Evolutionary conservation across 352 stramenopile species (phyloP), one percentile per base, ranked within the genome.

Genomic region (Pythium myriotylum): DNA sequence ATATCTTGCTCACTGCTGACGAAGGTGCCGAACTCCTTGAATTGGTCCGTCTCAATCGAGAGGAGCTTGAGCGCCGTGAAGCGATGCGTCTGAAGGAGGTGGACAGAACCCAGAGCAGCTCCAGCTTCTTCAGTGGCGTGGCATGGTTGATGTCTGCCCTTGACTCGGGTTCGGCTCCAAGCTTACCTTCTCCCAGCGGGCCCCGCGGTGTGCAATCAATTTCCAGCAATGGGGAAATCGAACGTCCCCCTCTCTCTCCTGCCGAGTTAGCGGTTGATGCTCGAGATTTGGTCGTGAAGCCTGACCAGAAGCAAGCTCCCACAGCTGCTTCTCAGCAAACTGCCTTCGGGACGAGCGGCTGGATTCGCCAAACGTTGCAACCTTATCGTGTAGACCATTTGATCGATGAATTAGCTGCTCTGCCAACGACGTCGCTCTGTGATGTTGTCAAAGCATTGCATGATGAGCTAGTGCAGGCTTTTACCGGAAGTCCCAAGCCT

Each of bases 81-180:
- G 73, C 69, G 16, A 59, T 84, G 24, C 76, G 56, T 29, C 54
- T 66, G 6, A 71, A 79, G 59, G 73, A 74, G 23, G 40, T 61
- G 13, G 60, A 73, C 13, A 49, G 51, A n/a, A 62, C 43, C 1
- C 56, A 59, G 10, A 61, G 51, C 2, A 62, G 59, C 19, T 66
- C 73, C 17, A 68, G 73, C 4, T 93, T 93, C 58, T 91, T 91
- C 50, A 90, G 81, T 27, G 81, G 84, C 26, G 67, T 93, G 12
- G 72, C 84, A 14, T 93, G 84, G 84, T 41, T 93, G 16, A 65
- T 91, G 50, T 86, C 81, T 27, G 77, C 81, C 26, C 72, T 93
- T 4, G 84, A 93, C 20, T 67, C 78, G 12, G 41, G 37, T 3
- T 56, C 50, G 1, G 39, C 33, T 14, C 42, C 59, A 13, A 66